Conservation (phyloP, 2,329 filamentous ascomycete species). For the Cladophialophora bantiana region DNA sequence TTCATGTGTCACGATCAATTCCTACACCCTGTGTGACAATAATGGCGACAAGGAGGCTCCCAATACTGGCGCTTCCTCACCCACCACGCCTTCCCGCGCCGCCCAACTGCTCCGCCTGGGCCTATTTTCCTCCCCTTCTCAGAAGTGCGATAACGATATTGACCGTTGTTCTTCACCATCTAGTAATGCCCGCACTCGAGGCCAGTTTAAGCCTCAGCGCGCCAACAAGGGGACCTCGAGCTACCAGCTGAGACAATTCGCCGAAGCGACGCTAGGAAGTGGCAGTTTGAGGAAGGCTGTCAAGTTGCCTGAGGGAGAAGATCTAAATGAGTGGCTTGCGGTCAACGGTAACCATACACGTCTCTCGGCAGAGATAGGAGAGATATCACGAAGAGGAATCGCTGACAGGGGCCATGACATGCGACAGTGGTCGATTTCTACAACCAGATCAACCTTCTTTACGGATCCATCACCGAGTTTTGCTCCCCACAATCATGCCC, state of each 20-base stretch:
- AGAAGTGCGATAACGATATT: constrained; percentile 43
- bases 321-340: constrained; percentile 96
- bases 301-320: constrained; percentile 94
- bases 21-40: constrained; percentile 37
- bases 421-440: constrained; percentile 95
- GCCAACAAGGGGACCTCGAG: constrained; percentile 84
- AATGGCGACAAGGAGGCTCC: constrained; percentile 22
- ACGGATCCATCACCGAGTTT: constrained; percentile 98
- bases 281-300: constrained; percentile 96
- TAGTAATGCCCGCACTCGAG: constrained; percentile 86
- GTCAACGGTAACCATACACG: constrained; percentile 75
- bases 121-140: constrained; percentile 47
- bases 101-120: constrained; percentile 45
- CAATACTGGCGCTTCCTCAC: constrained; percentile 22
- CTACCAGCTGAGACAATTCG: constrained; percentile 96
- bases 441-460: constrained; percentile 99
- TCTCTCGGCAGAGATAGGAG: not conserved
- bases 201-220: constrained; percentile 88
- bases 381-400: constrained; percentile 3
- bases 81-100: constrained; percentile 40
- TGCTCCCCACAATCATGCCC: constrained; percentile 97
- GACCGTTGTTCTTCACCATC: constrained; percentile 45
- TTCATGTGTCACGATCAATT: constrained; percentile 43
- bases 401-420: constrained; percentile 33
- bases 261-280: constrained; percentile 93